Base-by-base conservation (phyloP, 2,329 filamentous ascomycete species). In the Cladophialophora yegresii region DNA sequence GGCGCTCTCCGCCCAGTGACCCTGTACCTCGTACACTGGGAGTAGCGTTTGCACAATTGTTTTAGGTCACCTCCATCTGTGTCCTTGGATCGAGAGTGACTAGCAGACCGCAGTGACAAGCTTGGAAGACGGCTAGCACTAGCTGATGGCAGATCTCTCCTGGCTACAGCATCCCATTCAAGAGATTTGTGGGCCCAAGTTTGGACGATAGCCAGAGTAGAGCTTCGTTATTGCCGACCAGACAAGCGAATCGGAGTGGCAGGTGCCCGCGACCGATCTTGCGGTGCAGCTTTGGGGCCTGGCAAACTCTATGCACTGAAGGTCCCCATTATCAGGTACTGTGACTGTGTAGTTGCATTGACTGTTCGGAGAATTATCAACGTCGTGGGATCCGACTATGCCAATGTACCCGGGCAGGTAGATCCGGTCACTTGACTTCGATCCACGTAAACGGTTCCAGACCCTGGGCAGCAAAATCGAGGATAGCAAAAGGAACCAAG, bases 301-400 rank as follows among this genome's bases (percentile, higher is more conserved):
- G 47, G 7, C 36, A 20, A 43, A 43, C 36, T 50, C 9, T 50
- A 50, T 22, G 23, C 47, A 50, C 20, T 26, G 47, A 50, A 26
- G 47, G 47, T 26, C 10, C 47, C 23, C 22, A 28, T 26, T 22
- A 26, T 50, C 28, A 51, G 22, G 26, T 32, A 51, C 6, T n/a
- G n/a, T n/a, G n/a, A n/a, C n/a, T 43, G 40, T n/a, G 10, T 13
- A 40, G n/a, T 43, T 43, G 33, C 36, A 56, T 56, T n/a, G 54
- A 16, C 20, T 22, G n/a, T 7, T 60, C 58, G 58, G 58, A 60
- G 58, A 60, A 60, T 60, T 32, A 60, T 47, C 58, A 60, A 16
- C 32, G 58, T 13, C 47, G 32, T 22, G 58, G 58, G 32, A 60
- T 60, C 58, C 58, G 49, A 56, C 30, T 16, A 26, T 58, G 8